Evolutionary conservation across 768 basidiomycete genomes (phyloP).

Genomic region (Suillus paluster): DNA sequence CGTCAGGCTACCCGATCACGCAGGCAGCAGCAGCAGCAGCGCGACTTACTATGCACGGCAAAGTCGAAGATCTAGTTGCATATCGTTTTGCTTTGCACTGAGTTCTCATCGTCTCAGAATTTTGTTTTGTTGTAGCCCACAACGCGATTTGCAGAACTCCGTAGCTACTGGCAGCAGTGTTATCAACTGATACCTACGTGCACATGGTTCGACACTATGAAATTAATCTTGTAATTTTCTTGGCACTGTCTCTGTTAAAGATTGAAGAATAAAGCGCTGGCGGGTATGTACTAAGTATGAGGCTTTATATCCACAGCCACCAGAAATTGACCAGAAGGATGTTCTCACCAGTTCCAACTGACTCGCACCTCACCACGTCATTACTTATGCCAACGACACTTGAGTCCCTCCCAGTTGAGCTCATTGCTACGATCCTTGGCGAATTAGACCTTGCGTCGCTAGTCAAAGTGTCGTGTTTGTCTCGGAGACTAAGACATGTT

Average conservation of each 20-base stretch:
- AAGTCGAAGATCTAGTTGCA: not conserved
- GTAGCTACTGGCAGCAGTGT: not conserved
- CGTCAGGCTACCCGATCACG: not conserved
- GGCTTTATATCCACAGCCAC: not conserved
- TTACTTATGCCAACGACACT: constrained; percentile 24
- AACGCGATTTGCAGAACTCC: not conserved
- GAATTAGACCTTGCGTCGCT: constrained; percentile 70
- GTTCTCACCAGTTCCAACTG: not conserved
- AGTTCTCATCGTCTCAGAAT: not conserved
- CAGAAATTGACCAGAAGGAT: not conserved
- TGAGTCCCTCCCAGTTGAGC: constrained; percentile 73
- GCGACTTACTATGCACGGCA: not conserved
- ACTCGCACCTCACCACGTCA: not conserved
- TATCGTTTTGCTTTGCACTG: not conserved
- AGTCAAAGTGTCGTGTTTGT: constrained; percentile 61
- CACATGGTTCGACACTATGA: not conserved
- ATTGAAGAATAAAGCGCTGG: not conserved
- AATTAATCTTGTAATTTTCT: not conserved
- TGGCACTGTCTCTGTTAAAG: not conserved
- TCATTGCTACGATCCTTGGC: constrained; percentile 71
- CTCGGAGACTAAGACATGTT: constrained; percentile 58
- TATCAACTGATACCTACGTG: not conserved
- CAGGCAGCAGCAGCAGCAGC: not conserved
- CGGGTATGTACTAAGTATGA: not conserved
- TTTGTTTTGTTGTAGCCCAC: not conserved